Evolutionary conservation across 768 basidiomycete species (phyloP), one percentile per base, ranked within the genome.

Genomic region (Lyophyllum semitale): DNA sequence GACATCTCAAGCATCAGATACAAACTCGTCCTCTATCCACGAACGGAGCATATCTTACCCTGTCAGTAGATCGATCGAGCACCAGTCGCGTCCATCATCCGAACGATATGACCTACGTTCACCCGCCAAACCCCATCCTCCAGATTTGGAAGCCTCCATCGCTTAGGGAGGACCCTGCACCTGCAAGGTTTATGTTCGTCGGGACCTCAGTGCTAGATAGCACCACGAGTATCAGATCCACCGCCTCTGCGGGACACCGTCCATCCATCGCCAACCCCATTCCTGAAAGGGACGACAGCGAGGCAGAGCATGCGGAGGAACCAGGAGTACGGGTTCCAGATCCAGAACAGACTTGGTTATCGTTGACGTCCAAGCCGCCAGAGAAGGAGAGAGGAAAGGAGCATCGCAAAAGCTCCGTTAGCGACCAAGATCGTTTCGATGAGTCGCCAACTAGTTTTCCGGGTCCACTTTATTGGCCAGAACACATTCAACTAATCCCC

Each of bases 81-180:
- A 49, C 20, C 40, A 30, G 3, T 54, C 57, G 35, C 57, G 61
- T 4, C 56, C 45, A 5, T 57, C 59, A 20, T 57, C 70, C 15
- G 73, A 75, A 26, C 68, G 72, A 38, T 64, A 72, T 53, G 55
- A 68, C 61, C 62, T 72, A 4, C 37, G 66, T 47, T 61, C 71
- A 54, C 63, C 75, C 53, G n/a, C 63, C 73, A 13, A 66, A 68
- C 30, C 60, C 67, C 40, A 65, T 68, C 0, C 79, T 75, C 13
- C 78, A 81, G 54, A 65, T 82, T 26, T 83, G 83, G 82, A 78
- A 73, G 33, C 81, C 82, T 2, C 63, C 75, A 18, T 72, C 78
- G 0, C 73, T 76, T 1, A 74, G 77, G 54, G 77, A 82, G 48
- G 81, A 80, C 33, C 67, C 67, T 0, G 63, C 73, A 11, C 63